Conservation (phyloP, 176 grass and related monocot genomes). For the Dendrocalamus sinicus region DNA sequence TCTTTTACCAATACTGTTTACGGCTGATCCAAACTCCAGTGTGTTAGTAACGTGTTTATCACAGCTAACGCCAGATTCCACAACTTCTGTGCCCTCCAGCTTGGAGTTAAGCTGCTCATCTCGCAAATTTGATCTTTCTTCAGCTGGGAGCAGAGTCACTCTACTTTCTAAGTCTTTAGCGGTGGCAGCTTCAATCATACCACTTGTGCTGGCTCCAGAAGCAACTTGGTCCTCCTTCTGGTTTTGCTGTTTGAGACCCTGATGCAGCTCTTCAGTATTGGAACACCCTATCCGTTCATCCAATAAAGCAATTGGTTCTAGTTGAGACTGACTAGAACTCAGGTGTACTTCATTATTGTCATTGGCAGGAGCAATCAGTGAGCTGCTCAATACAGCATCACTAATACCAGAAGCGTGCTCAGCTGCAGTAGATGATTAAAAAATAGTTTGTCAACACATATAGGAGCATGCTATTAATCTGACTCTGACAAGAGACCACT, state of each 20-base stretch:
- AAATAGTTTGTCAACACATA: background rate
- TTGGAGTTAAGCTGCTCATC: conserved; percentile 28
- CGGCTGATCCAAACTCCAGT: background rate
- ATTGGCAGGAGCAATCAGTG: background rate
- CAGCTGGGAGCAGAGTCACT: background rate
- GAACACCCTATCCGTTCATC: conserved; percentile 7
- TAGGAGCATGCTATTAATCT: background rate
- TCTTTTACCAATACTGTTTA: background rate
- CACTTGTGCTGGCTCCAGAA: background rate
- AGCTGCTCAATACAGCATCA: conserved; percentile 15
- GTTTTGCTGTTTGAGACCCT: background rate
- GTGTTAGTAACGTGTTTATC: conserved; percentile 13
- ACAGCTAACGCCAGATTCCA: background rate
- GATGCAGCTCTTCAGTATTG: conserved; percentile 6
- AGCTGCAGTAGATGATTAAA: conserved; percentile 22
- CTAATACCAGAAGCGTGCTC: background rate
- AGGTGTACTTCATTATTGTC: conserved; percentile 19
- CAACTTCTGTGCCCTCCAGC: background rate
- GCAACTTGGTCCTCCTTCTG: conserved; percentile 14
- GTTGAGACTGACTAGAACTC: background rate
- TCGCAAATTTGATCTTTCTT: conserved; percentile 28
- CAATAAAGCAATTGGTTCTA: conserved; percentile 19
- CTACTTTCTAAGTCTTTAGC: conserved; percentile 14
- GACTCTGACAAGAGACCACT: background rate
- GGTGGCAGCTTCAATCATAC: background rate